Base-by-base conservation (phyloP, 1,284 basidiomycete genomes). In the Volvariella surrecta region DNA sequence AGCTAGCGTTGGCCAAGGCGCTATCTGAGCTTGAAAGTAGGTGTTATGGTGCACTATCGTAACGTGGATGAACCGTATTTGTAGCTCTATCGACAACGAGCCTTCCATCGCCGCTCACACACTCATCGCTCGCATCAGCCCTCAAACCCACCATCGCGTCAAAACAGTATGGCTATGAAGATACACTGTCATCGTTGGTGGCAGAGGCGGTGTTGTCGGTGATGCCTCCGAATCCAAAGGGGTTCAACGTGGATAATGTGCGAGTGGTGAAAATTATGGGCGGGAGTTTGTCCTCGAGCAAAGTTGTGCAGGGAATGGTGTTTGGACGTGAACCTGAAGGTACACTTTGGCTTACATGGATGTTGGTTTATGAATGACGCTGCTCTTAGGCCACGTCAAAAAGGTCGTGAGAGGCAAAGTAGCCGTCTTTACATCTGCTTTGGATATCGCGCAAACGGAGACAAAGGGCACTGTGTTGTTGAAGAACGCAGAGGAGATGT, bases 221-320 rank as follows among this genome's bases (percentile, higher is more conserved):
- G 51, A 94, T 96, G 90, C 92, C 92, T 13, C 68, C 75, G 16
- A 90, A 93, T 55, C 81, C 84, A 3, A 84, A 84, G 58, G 82
- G 89, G 61, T 97, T 97, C 76, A 96, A 95, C 62, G 93, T 99
- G 24, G 96, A 99, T 66, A 96, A 95, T 51, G 90, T 99, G 1
- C 83, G 95, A 16, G 94, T 99, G 15, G 96, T 99, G 58, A 99
- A 99, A 70, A 97, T 99, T 52, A 87, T 99, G 80, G 96, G 96
- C 48, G 90, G 95, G 38, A 88, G 77, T 54, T 67, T 99, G 15
- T 65, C 80, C 8, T 75, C 74, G 28, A 96, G 92, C 62, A 82
- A 76, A 50, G 95, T 99, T 8, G 85, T 99, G 4, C 81, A 89
- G 52, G 96, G 96, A 39, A 99, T 99, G 96, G 95, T 99, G 0